These are phyloP conservation scores for Malassezia sp. DNA, from an alignment of 1,284 basidiomycete genomes.

Conservation along the genomic window DNA sequence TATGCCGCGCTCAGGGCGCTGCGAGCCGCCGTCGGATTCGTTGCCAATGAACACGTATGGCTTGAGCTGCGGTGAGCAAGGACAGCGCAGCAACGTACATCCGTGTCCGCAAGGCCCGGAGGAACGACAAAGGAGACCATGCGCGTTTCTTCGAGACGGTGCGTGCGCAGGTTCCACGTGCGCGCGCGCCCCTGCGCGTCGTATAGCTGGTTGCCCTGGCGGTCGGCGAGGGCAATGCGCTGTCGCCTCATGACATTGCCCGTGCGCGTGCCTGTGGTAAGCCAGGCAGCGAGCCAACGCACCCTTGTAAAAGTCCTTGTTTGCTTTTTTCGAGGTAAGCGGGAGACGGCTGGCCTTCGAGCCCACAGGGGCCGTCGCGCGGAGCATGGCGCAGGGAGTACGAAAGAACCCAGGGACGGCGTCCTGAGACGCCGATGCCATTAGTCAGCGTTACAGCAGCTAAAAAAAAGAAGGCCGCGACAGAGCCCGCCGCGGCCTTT, in stretches of 20 bases:
- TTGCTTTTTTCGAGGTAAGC: conserved; percentile 42
- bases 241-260: conserved; percentile 42
- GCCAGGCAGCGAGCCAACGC: background rate
- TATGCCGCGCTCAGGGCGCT: conserved; percentile 24
- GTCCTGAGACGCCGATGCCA: too few species aligned
- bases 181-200: conserved; percentile 25
- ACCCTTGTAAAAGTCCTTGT: conserved; percentile 46
- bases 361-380: conserved; percentile 24
- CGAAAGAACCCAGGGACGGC: too few species aligned
- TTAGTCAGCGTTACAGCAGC: conserved; percentile 6
- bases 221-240: conserved; percentile 35
- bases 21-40: conserved; percentile 23
- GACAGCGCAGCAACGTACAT: conserved; percentile 17
- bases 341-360: conserved; percentile 43
- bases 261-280: conserved; percentile 29
- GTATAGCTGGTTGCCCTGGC: conserved; percentile 28
- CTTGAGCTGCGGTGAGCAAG: conserved; percentile 18
- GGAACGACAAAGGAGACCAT: conserved; percentile 39
- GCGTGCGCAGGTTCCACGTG: conserved; percentile 37
- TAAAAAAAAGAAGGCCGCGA: background rate
- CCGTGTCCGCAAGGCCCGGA: conserved; percentile 36
- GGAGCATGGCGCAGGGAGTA: conserved; percentile 22
- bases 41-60: conserved; percentile 36
- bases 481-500: too few species aligned
- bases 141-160: conserved; percentile 33